These are phyloP conservation scores for Cercospora citrullina DNA, from an alignment of 2,329 filamentous ascomycete species.

Conservation along the genomic window DNA sequence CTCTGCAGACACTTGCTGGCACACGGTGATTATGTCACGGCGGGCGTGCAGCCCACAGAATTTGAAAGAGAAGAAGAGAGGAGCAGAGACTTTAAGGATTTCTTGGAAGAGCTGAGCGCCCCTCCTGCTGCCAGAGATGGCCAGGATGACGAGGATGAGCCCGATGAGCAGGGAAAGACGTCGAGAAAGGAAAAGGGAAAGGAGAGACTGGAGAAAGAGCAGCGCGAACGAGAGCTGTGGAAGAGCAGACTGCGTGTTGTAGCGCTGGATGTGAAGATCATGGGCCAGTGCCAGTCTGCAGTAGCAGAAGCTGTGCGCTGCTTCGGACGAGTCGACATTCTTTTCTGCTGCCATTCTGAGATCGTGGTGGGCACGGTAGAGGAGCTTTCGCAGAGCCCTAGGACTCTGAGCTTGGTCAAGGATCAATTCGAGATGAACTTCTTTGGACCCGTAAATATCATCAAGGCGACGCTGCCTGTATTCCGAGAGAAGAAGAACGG, in stretches of 20 bases:
- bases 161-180: conserved; percentile 12
- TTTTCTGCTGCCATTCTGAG: conserved; percentile 87
- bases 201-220: conserved; percentile 52
- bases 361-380: conserved; percentile 88
- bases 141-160: conserved; percentile 35
- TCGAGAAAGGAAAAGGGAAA: conserved; percentile 45
- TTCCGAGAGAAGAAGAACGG: conserved; percentile 79
- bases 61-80: conserved; percentile 69
- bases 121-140: conserved; percentile 14
- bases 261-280: conserved; percentile 59
- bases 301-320: conserved; percentile 81
- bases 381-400: conserved; percentile 72
- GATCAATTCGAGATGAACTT: conserved; percentile 95
- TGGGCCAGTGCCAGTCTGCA: conserved; percentile 76
- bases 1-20: conserved; percentile 77
- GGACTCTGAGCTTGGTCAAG: conserved; percentile 74
- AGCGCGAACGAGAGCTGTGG: conserved; percentile 53
- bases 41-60: conserved; percentile 76
- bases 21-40: conserved; percentile 90
- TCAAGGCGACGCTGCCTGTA: conserved; percentile 79
- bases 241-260: conserved; percentile 69
- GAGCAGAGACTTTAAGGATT: conserved; percentile 75
- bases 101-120: conserved; percentile 60
- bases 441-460: conserved; percentile 94
- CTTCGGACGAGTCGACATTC: conserved; percentile 85